Percentiles rank a stretch among this genome's conserved stretches.
Conservation (phyloP, 2,329 filamentous ascomycete genomes). For the Cordyceps militaris region DNA sequence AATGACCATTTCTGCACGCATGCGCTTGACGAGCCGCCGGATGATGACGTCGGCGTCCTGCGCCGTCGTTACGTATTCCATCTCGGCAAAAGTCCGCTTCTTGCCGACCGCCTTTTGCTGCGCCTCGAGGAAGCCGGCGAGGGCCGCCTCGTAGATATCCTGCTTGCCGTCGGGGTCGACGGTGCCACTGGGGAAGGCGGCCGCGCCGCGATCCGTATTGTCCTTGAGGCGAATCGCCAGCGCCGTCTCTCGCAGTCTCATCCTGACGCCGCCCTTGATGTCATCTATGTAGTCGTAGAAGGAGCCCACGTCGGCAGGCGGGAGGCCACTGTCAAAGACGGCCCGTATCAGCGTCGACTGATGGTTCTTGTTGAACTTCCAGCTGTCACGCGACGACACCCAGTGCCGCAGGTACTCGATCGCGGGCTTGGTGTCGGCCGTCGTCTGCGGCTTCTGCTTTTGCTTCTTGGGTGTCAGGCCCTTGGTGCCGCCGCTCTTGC, state of each 20-base stretch:
- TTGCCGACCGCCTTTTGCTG: constrained; percentile 21
- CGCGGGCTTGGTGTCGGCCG: constrained; percentile 51
- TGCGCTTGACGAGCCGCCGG: constrained; percentile 52
- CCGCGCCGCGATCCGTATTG: constrained; percentile 37
- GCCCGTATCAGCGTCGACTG: constrained; percentile 82
- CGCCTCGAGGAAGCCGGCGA: constrained; percentile 39
- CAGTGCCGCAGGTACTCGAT: constrained; percentile 73
- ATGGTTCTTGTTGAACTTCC: constrained; percentile 97
- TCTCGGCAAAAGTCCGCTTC: constrained; percentile 47
- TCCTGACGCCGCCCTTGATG: constrained; percentile 66
- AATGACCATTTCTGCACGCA: constrained; percentile 53
- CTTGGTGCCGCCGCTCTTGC: background rate
- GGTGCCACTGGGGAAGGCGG: constrained; percentile 43
- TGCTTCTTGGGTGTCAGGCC: constrained; percentile 26
- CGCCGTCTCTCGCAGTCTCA: constrained; percentile 60
- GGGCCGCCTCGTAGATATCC: constrained; percentile 47
- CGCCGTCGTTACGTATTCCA: constrained; percentile 42
- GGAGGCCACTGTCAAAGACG: constrained; percentile 66
- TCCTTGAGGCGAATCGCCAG: constrained; percentile 53
- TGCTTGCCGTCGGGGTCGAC: constrained; percentile 42
- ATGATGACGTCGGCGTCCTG: constrained; percentile 45
- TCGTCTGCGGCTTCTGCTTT: constrained; percentile 26
- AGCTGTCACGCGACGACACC: constrained; percentile 59
- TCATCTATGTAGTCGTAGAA: constrained; percentile 74
- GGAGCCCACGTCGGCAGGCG: constrained; percentile 58